A percentile compares a stretch with the other conserved stretches of the same genome.
These are phyloP conservation scores for Boletus pseudo-olivaceus DNA, from an alignment of 768 basidiomycete genomes.

Conservation along the genomic window DNA sequence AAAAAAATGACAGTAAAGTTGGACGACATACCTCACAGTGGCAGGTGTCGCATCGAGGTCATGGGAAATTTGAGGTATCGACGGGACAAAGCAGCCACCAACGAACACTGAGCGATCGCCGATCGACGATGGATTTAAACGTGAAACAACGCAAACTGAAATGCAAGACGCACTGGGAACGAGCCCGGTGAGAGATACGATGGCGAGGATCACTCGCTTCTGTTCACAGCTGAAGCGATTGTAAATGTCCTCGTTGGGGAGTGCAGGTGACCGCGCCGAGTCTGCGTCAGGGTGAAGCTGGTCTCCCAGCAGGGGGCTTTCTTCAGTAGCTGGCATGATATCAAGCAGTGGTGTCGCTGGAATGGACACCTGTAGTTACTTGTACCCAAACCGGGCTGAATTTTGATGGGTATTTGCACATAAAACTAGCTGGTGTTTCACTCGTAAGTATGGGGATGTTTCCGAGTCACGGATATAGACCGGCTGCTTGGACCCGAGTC, in stretches of 20 bases:
- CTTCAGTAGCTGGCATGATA: constrained; percentile 25
- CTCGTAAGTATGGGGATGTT: too few species aligned
- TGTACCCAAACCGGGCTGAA: neutral
- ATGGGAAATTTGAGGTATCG: constrained; percentile 66
- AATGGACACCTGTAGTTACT: neutral
- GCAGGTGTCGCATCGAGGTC: constrained; percentile 58
- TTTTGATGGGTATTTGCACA: neutral
- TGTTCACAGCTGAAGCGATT: constrained; percentile 49
- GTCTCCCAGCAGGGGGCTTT: constrained; percentile 23
- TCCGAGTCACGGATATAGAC: too few species aligned
- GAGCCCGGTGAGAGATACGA: constrained; percentile 60
- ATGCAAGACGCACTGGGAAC: constrained; percentile 49
- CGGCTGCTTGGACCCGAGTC: constrained; percentile 49
- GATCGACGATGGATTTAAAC: neutral
- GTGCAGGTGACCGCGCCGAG: neutral
- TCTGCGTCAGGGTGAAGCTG: neutral
- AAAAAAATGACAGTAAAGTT: neutral
- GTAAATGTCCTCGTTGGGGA: constrained; percentile 41
- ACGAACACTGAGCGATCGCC: constrained; percentile 52
- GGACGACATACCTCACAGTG: constrained; percentile 47
- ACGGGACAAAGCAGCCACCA: constrained; percentile 65
- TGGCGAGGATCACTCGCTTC: constrained; percentile 53
- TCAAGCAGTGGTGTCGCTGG: neutral
- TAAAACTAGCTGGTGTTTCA: neutral
- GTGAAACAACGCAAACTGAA: neutral